Evolutionary conservation across 2,329 filamentous ascomycete species (phyloP).

Genomic region (Microsporum canis): DNA sequence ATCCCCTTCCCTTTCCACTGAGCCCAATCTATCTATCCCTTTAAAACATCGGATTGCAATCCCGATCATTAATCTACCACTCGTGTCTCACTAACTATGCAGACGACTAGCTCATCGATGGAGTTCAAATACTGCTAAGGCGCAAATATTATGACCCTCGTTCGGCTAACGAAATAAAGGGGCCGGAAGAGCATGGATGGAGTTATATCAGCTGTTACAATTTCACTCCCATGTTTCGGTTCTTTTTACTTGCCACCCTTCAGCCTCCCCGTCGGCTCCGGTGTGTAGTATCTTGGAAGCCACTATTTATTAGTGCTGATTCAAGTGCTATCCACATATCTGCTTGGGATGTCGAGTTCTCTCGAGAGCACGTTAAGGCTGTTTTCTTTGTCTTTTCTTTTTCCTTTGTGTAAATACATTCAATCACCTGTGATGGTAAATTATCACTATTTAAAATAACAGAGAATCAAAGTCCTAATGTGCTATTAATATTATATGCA

Average conservation of each 20-base stretch:
- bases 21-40: neutral
- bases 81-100: neutral
- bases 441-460: neutral
- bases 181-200: neutral
- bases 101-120: neutral
- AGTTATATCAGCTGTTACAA: neutral
- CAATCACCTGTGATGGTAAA: neutral
- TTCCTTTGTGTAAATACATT: neutral
- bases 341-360: neutral
- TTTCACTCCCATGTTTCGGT: neutral
- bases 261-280: neutral
- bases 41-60: neutral
- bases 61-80: neutral
- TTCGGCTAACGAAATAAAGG: neutral
- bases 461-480: neutral
- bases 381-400: neutral
- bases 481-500: neutral
- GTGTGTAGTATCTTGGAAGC: neutral
- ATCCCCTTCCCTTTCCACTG: neutral
- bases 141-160: neutral
- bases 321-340: neutral
- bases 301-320: neutral
- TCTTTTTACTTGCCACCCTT: neutral
- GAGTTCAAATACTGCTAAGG: neutral
- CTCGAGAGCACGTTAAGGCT: neutral